phyloP scores from a whole-genome alignment of 140 eudicot genomes.

The Bidens hawaiensis region DNA sequence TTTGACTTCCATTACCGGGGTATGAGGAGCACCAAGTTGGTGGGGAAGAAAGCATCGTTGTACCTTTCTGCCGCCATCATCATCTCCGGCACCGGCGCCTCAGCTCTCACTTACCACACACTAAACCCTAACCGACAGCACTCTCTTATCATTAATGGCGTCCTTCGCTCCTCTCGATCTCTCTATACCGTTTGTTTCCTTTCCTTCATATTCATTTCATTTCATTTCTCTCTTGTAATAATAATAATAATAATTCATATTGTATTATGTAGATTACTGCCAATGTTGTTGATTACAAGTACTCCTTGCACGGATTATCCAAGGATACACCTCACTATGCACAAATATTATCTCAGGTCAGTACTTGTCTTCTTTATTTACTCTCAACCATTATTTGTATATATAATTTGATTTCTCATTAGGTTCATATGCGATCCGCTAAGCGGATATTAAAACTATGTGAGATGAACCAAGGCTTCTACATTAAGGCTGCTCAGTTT shows the following conservation, averaged over 20 bases:
- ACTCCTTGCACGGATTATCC: conserved; percentile 59
- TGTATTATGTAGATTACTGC: conserved; percentile 51
- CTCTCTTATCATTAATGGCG: conserved; percentile 41
- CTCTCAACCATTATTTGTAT: too few relatives aligned
- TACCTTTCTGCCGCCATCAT: conserved; percentile 45
- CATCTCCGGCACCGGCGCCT: conserved; percentile 39
- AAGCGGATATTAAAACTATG: conserved; percentile 63
- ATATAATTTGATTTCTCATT: conserved; percentile 3
- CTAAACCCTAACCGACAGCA: conserved; percentile 23
- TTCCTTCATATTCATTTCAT: not conserved
- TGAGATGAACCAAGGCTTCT: conserved; percentile 80
- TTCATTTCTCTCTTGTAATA: not conserved
- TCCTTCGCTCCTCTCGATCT: conserved; percentile 81
- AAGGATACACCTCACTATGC: conserved; percentile 52
- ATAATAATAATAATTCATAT: not conserved
- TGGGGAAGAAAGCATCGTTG: conserved; percentile 32
- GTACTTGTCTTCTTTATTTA: not conserved
- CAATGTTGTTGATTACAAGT: conserved; percentile 77
- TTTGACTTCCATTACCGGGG: not conserved
- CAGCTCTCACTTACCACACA: conserved; percentile 36
- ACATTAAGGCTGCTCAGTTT: conserved; percentile 96
- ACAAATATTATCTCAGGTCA: conserved; percentile 57
- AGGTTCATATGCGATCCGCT: conserved; percentile 94
- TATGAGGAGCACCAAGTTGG: conserved; percentile 36
- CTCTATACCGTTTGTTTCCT: conserved; percentile 43